Evolutionary conservation across 2,329 filamentous ascomycete genomes (phyloP).

Genomic region (Colletotrichum karsti): DNA sequence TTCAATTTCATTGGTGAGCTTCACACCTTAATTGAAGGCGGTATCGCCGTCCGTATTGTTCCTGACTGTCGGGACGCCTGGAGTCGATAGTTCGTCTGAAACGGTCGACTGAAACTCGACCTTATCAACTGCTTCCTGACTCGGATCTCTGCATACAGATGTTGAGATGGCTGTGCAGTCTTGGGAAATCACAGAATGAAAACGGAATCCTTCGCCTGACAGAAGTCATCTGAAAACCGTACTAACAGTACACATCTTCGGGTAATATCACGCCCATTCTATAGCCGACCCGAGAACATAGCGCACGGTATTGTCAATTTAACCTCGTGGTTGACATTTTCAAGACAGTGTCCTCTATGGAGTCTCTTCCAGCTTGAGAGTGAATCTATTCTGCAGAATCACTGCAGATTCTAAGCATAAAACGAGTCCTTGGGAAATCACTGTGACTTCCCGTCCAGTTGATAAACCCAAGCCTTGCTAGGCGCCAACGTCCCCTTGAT

Average conservation of each 20-base stretch:
- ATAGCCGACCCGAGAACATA: too few species aligned
- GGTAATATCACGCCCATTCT: too few species aligned
- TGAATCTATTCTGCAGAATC: too few species aligned
- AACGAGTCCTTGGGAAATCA: too few species aligned
- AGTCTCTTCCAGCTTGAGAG: too few species aligned
- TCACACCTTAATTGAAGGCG: neutral
- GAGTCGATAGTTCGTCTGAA: constrained; percentile 7
- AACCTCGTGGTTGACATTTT: too few species aligned
- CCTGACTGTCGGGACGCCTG: neutral
- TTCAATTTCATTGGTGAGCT: neutral
- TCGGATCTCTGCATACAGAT: neutral
- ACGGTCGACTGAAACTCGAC: constrained; percentile 6
- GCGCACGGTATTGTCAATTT: too few species aligned
- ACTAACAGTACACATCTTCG: too few species aligned
- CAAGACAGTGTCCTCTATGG: too few species aligned
- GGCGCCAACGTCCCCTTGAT: constrained; percentile 8
- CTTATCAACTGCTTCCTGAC: neutral
- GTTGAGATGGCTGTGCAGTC: neutral
- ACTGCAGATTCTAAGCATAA: too few species aligned
- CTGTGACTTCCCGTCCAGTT: neutral
- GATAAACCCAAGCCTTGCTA: constrained; percentile 7
- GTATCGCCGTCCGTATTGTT: neutral
- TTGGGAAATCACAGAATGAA: neutral
- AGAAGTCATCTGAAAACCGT: neutral
- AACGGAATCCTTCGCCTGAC: neutral